Conservation (phyloP, 495 filamentous ascomycete species). For the Lophiotrema nucula region DNA sequence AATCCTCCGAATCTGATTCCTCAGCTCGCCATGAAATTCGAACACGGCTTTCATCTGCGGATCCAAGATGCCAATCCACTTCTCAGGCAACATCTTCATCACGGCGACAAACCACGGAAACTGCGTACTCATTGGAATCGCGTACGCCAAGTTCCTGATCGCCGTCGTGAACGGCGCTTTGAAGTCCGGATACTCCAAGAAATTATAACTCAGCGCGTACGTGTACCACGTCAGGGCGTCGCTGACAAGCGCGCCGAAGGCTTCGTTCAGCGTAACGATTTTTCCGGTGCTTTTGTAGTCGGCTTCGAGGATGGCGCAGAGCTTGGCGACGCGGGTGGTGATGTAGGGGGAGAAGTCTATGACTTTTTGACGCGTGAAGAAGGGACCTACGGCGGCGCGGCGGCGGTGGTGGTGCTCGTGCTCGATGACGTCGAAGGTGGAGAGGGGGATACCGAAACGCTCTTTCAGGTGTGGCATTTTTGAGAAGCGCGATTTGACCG, state of each 20-base stretch:
- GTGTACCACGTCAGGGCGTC: constrained; percentile 16
- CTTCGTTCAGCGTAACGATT: constrained; percentile 14
- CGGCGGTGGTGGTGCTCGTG: constrained; percentile 23
- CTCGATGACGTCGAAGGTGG: constrained; percentile 1
- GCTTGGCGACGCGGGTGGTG: not conserved
- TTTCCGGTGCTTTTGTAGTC: constrained; percentile 37
- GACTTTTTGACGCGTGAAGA: constrained; percentile 26
- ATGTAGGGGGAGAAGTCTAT: no score
- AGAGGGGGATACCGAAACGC: constrained; percentile 13
- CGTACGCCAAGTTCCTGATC: constrained; percentile 10
- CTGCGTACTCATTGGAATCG: not conserved
- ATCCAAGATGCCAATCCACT: not conserved
- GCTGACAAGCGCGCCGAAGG: not conserved
- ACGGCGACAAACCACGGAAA: constrained; percentile 7
- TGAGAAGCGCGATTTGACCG: not conserved
- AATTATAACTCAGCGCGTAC: no score
- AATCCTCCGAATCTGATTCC: not conserved
- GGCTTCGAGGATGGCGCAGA: constrained; percentile 42
- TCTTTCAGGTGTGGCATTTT: constrained; percentile 20
- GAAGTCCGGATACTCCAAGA: not conserved
- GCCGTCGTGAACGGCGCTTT: constrained; percentile 4
- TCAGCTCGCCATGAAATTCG: not conserved
- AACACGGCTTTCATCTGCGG: not conserved
- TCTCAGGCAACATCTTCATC: no score
- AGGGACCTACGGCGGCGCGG: constrained; percentile 18